Percentiles rank a stretch among this genome's conserved stretches.
These are phyloP conservation scores for Venturia carpophila DNA, from an alignment of 2,329 filamentous ascomycete species.

Conservation along the genomic window DNA sequence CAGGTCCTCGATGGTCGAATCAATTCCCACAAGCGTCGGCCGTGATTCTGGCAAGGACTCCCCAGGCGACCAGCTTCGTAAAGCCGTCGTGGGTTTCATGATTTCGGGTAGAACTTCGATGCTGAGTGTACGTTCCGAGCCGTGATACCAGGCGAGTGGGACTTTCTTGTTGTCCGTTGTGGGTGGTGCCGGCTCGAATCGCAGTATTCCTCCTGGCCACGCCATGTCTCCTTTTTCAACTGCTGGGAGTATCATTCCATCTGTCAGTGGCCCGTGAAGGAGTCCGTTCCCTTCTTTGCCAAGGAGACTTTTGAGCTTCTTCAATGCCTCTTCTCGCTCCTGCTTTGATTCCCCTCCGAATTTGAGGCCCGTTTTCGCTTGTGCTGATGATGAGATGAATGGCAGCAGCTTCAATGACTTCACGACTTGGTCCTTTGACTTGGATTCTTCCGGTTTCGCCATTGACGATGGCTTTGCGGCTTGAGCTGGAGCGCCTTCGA, in stretches of 20 bases:
- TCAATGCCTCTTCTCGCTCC: conserved; percentile 68
- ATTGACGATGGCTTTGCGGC: conserved; percentile 54
- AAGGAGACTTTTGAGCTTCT: conserved; percentile 65
- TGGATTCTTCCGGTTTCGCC: conserved; percentile 29
- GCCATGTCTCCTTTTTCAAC: conserved; percentile 47
- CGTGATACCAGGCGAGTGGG: conserved; percentile 61
- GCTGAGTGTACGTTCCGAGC: conserved; percentile 63
- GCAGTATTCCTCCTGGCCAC: conserved; percentile 79
- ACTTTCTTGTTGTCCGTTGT: conserved; percentile 41
- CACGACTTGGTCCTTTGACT: conserved; percentile 41
- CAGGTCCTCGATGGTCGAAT: conserved; percentile 64
- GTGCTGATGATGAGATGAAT: conserved; percentile 41
- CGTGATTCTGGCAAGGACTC: conserved; percentile 47
- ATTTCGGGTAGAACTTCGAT: conserved; percentile 72
- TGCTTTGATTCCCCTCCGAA: conserved; percentile 84
- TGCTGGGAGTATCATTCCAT: conserved; percentile 69
- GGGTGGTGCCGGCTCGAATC: conserved; percentile 57
- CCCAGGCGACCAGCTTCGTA: conserved; percentile 43
- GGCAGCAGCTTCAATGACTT: conserved; percentile 72
- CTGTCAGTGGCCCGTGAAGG: conserved; percentile 76
- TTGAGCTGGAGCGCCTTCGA: conserved; percentile 72
- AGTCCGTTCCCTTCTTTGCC: conserved; percentile 54
- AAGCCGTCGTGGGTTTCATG: conserved; percentile 51
- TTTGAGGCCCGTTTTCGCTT: conserved; percentile 50
- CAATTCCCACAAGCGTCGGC: conserved; percentile 73